These are phyloP conservation scores for Naegleria lovaniensis DNA, from an alignment of 208 protist genomes.

Conservation along the genomic window DNA sequence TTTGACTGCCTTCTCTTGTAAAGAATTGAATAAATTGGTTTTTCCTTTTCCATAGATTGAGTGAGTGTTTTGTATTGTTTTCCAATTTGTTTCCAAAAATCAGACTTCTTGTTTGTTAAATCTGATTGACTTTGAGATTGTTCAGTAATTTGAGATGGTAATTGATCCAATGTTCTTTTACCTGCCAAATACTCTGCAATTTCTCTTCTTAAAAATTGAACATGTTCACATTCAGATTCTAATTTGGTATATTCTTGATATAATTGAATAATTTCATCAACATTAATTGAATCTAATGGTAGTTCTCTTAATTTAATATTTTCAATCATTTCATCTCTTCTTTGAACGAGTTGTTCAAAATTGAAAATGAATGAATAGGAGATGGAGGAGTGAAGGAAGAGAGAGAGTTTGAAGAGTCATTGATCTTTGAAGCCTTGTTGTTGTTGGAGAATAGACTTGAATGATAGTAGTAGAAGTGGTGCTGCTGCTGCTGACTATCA, in stretches of 20 bases:
- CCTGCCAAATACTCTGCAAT: slow-evolving; percentile 4
- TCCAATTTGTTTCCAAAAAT: neutral
- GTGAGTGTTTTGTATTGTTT: neutral
- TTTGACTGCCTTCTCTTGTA: neutral
- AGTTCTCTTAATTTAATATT: slow-evolving; percentile 10
- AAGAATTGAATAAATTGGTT: neutral
- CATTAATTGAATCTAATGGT: neutral
- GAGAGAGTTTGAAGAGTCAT: too few relatives aligned
- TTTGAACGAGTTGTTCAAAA: neutral
- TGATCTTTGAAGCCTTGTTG: too few relatives aligned
- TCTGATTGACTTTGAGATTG: neutral
- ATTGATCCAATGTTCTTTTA: neutral
- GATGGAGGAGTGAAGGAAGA: too few relatives aligned
- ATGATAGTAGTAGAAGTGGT: too few relatives aligned
- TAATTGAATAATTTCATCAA: neutral
- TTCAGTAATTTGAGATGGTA: neutral
- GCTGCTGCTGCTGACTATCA: too few relatives aligned
- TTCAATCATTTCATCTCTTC: neutral
- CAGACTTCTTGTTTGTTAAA: neutral
- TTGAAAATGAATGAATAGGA: neutral
- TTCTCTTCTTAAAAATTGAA: neutral
- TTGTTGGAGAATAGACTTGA: too few relatives aligned
- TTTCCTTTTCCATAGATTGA: neutral
- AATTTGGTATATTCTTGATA: neutral
- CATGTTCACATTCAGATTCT: neutral